phyloP scores from a whole-genome alignment of 1,139 yeast species.

The Sugiyamaella paludigena region DNA sequence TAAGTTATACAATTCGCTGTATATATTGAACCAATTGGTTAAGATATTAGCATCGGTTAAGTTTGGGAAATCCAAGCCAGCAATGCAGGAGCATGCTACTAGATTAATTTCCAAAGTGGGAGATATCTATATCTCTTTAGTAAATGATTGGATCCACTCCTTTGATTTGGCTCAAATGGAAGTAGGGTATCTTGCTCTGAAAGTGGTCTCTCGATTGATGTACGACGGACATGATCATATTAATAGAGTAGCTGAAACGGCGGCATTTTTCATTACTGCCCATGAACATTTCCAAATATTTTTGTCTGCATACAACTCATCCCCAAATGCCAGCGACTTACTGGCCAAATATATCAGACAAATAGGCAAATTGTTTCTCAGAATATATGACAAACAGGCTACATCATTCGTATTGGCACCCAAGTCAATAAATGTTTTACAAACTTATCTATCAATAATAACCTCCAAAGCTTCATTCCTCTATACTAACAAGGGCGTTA shows the following conservation, averaged over 20 bases:
- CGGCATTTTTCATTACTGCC: slow-evolving; percentile 57
- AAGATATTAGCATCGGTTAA: slow-evolving; percentile 71
- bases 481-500: slow-evolving; percentile 42
- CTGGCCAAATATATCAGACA: slow-evolving; percentile 72
- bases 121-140: slow-evolving; percentile 56
- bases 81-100: slow-evolving; percentile 71
- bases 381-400: slow-evolving; percentile 57
- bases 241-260: slow-evolving; percentile 55
- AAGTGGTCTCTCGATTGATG: slow-evolving; percentile 67
- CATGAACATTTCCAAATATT: slow-evolving; percentile 61
- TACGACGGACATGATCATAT: slow-evolving; percentile 76
- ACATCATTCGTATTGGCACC: slow-evolving; percentile 71
- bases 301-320: slow-evolving; percentile 52
- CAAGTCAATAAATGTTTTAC: slow-evolving; percentile 56
- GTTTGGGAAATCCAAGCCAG: slow-evolving; percentile 78
- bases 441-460: slow-evolving; percentile 56
- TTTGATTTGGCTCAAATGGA: slow-evolving; percentile 48
- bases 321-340: slow-evolving; percentile 46
- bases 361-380: slow-evolving; percentile 68
- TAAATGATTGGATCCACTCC: slow-evolving; percentile 53
- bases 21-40: slow-evolving; percentile 71
- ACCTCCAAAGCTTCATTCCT: slow-evolving; percentile 62
- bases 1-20: slow-evolving; percentile 58
- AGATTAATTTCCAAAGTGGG: slow-evolving; percentile 57
- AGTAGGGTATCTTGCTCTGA: slow-evolving; percentile 73